Base-by-base conservation (phyloP, 129 eudicot genomes). In the Arctium lappa region DNA sequence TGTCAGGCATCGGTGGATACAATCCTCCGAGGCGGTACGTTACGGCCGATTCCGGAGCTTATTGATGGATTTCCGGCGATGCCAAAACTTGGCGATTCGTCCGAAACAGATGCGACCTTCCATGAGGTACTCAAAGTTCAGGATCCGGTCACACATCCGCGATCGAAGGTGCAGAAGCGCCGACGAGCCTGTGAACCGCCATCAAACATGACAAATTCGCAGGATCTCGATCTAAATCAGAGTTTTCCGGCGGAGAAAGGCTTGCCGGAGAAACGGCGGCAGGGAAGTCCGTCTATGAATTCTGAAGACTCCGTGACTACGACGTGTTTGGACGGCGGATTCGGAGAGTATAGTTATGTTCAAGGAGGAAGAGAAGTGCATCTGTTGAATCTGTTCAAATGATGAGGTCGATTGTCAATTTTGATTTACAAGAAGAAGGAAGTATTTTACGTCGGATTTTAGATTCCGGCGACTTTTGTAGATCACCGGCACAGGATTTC, bases 1-100 rank as follows among this genome's bases (percentile, higher is more conserved):
- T 95, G 99, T 32, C 97, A 93, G 85, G 92, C 95, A 8, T 95
- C 99, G 79, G 99, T 95, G 53, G 94, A 93, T 22, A 95, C 97
- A 0, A 88, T 95, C 62, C 93, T 95, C 32, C 90, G 92, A 34
- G 99, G 99, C 70, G 98, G 98, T 37, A 80, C 90, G 60, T 83
- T 95, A 86, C 83, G 85, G 72, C 92, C 98, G 68, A 74, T 95
- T 75, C 77, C 93, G 27, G 97, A 95, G 74, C 87, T 91, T n/a
- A 81, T 88, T 15, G 74, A 79, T 82, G 91, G 88, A 32, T 65
- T 11, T 33, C 82, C 88, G 32, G 36, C 81, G 12, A 44, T 83
- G 50, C 77, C 86, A 44, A 92, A 85, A 7, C 72, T 74, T 44
- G 92, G 84, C 6, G 94, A 88, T 66, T 77, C 89, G 0, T 91